Conservation (phyloP, 345 rosid genomes). For the Durio zibethinus region DNA sequence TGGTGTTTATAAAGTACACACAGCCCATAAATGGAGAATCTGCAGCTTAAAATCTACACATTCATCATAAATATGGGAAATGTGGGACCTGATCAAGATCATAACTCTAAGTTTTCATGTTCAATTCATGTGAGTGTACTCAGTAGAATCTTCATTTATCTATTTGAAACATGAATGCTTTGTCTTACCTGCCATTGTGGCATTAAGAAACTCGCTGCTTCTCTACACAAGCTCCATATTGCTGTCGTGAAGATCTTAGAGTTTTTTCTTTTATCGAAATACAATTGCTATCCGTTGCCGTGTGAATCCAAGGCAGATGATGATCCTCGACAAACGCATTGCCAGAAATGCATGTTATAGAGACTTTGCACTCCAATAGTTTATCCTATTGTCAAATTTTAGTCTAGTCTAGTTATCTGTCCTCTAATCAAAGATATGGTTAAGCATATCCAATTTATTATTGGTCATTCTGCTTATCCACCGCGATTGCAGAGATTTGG, state of each 20-base stretch:
- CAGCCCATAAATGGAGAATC: constrained; percentile 9
- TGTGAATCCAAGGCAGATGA: constrained; percentile 22
- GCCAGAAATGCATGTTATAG: neutral
- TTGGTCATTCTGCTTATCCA: neutral
- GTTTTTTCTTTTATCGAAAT: constrained; percentile 5
- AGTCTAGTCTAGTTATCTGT: neutral
- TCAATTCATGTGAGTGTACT: constrained; percentile 7
- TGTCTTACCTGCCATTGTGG: neutral
- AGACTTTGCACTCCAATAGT: neutral
- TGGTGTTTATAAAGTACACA: constrained; percentile 3
- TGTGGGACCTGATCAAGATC: constrained; percentile 14
- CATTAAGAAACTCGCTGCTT: neutral
- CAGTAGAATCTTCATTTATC: neutral
- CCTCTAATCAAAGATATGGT: neutral
- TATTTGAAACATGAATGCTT: neutral
- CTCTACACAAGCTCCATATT: neutral
- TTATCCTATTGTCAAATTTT: neutral
- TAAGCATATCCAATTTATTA: neutral
- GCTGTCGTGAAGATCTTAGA: neutral
- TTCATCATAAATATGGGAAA: neutral
- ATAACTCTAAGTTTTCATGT: constrained; percentile 1
- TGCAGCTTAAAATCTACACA: constrained; percentile 1
- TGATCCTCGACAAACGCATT: neutral
- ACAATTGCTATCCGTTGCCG: constrained; percentile 7
- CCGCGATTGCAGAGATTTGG: neutral